Base-by-base conservation (phyloP, 306 rosid genomes). In the Acacia acuminata region DNA sequence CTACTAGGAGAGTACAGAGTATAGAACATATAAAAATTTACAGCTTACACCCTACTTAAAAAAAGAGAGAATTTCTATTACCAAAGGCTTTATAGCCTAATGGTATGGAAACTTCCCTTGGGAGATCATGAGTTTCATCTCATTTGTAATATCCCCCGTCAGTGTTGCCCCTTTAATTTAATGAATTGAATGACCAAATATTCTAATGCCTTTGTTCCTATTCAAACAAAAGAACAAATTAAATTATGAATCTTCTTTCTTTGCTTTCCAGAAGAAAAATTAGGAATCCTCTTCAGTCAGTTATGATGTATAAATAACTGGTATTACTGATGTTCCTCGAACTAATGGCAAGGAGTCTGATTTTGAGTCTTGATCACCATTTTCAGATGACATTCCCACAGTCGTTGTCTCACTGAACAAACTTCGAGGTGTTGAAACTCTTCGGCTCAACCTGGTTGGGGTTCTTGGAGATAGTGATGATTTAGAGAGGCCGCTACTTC, bases 161-260 rank as follows among this genome's bases (percentile, higher is more conserved):
- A 34, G 38, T 34, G 16, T 14, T 47, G 51, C 51, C 51, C 15
- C 51, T 47, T 47, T 47, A 73, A 61, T 25, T 80, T 36, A 65
- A 61, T 25, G 48, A 65, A 84, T 77, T 73, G 78, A 89, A 73
- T 82, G 85, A 82, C 38, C 5, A 32, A 79, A 77, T 86, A 86
- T 79, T 77, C 84, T 77, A 80, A 78, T 75, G 32, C 80, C 84
- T 47, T 85, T 50, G 77, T 82, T 76, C 75, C 81, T 89, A 74
- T 78, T 63, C 85, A 77, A 86, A 79, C 53, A 74, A 82, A 77
- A 79, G 71, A 84, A 89, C 70, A 73, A 64, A 82, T 66, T 15
- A 84, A 63, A n/a, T 58, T 20, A 58, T n/a, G 65, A 58, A 22
- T 58, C 30, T 2, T 53, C 11, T 50, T 16, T 51, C 58, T 51